Conservation (phyloP, 352 stramenopile species). For the Phytophthora pluvialis region DNA sequence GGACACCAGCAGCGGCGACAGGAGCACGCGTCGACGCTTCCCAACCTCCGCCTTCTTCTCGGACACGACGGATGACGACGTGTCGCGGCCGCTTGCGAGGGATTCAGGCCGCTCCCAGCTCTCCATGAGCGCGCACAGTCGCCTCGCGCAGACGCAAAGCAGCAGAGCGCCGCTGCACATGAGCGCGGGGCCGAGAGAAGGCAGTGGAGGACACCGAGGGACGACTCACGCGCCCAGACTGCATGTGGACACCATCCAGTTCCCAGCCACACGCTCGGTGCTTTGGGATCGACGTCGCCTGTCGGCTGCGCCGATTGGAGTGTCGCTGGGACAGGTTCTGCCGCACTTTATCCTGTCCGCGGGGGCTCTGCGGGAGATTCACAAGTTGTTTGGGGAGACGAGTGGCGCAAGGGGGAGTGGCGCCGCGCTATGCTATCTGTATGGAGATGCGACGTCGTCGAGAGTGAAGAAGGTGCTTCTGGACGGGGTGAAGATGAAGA, state of each 20-base stretch:
- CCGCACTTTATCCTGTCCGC: conserved; percentile 55
- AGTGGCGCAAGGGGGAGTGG: conserved; percentile 5
- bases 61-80: conserved; percentile 78
- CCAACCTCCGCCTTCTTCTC: conserved; percentile 69
- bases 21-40: conserved; percentile 20
- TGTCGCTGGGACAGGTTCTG: conserved; percentile 55
- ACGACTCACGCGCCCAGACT: conserved; percentile 27
- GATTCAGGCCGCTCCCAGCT: conserved; percentile 10
- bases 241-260: conserved; percentile 70
- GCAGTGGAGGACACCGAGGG: neutral
- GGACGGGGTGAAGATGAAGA: conserved; percentile 35
- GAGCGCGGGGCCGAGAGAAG: conserved; percentile 19
- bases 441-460: conserved; percentile 29
- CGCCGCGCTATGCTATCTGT: conserved; percentile 51
- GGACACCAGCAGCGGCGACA: conserved; percentile 18
- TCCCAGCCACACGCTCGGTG: conserved; percentile 68
- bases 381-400: conserved; percentile 36
- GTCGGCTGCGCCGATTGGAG: conserved; percentile 38
- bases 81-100: neutral
- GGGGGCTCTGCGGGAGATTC: conserved; percentile 57
- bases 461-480: conserved; percentile 35
- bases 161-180: conserved; percentile 12
- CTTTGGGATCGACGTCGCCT: conserved; percentile 76
- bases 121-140: conserved; percentile 29
- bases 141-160: neutral